Percentiles rank a stretch among this genome's conserved stretches.
Conservation (phyloP, 2,329 filamentous ascomycete genomes). For the Dendrostoma leiphaemia region DNA sequence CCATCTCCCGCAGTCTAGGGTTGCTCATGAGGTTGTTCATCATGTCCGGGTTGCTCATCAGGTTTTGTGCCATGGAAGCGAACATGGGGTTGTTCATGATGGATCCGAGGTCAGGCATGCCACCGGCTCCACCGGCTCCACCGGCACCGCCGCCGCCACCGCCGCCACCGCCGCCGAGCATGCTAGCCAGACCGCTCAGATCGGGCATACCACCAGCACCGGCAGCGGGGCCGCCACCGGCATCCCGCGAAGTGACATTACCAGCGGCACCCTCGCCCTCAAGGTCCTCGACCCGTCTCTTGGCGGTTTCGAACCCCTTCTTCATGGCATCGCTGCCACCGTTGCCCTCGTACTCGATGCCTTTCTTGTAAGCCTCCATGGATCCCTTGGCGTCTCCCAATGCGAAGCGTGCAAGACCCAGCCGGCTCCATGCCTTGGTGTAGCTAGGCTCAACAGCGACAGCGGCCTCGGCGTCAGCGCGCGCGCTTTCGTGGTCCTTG, state of each 20-base stretch:
- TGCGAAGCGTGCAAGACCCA: slow-evolving; percentile 88
- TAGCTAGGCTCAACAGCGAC: slow-evolving; percentile 86
- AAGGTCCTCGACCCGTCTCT: slow-evolving; percentile 80
- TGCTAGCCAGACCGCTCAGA: slow-evolving; percentile 66
- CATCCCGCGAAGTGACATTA: slow-evolving; percentile 37
- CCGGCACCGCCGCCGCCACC: slow-evolving; percentile 46
- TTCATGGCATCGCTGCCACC: slow-evolving; percentile 97
- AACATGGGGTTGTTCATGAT: slow-evolving; percentile 99
- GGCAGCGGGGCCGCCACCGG: slow-evolving; percentile 36
- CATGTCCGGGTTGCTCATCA: slow-evolving; percentile 95
- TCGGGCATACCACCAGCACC: slow-evolving; percentile 68
- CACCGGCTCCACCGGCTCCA: slow-evolving; percentile 62
- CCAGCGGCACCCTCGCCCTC: slow-evolving; percentile 46
- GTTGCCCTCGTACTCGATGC: slow-evolving; percentile 90
- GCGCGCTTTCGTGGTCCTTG: slow-evolving; percentile 79
- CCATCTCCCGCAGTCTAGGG: slow-evolving; percentile 84
- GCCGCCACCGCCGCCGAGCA: slow-evolving; percentile 66
- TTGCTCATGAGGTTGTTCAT: slow-evolving; percentile 94
- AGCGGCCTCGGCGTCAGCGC: slow-evolving; percentile 85
- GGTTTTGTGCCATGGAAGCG: slow-evolving; percentile 90
- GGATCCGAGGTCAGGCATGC: slow-evolving; percentile 82
- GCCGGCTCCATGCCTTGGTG: slow-evolving; percentile 94
- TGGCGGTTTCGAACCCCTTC: slow-evolving; percentile 93
- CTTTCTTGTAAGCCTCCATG: slow-evolving; percentile 91
- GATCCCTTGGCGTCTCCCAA: slow-evolving; percentile 86